These are phyloP conservation scores for Galerina sulciceps DNA, from an alignment of 768 basidiomycete genomes.

Conservation along the genomic window DNA sequence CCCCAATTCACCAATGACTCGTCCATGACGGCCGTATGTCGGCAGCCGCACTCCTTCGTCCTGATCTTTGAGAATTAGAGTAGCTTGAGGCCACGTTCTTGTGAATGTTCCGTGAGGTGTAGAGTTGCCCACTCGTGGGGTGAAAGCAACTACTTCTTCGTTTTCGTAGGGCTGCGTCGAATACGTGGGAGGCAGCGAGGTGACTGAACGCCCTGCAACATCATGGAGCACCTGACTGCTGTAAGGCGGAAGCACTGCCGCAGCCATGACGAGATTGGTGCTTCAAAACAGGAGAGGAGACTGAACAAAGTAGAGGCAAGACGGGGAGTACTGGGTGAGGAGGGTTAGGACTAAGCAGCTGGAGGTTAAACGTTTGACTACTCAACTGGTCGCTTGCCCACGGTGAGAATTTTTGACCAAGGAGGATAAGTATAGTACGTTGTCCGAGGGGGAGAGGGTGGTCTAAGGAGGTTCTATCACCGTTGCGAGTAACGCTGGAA, in stretches of 20 bases:
- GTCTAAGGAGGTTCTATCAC: background rate
- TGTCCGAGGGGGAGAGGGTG: constrained; percentile 3
- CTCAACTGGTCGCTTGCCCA: background rate
- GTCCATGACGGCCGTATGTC: constrained; percentile 38
- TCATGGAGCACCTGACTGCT: background rate
- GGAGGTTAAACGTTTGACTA: background rate
- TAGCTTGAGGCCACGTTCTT: constrained; percentile 37
- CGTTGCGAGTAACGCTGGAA: too few species aligned
- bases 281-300: background rate
- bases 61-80: constrained; percentile 42
- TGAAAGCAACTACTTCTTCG: constrained; percentile 42
- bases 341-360: background rate
- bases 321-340: background rate
- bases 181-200: constrained; percentile 30
- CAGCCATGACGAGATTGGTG: background rate
- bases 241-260: constrained; percentile 7
- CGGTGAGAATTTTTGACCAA: background rate
- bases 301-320: background rate
- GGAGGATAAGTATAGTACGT: background rate
- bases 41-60: constrained; percentile 33
- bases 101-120: constrained; percentile 29
- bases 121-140: constrained; percentile 33
- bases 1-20: constrained; percentile 40
- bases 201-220: background rate
- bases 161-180: constrained; percentile 34